A percentile compares a stretch with the other conserved stretches of the same genome.
Evolutionary conservation across 306 rosid species (phyloP).

Genomic region (Cucumis melo): DNA sequence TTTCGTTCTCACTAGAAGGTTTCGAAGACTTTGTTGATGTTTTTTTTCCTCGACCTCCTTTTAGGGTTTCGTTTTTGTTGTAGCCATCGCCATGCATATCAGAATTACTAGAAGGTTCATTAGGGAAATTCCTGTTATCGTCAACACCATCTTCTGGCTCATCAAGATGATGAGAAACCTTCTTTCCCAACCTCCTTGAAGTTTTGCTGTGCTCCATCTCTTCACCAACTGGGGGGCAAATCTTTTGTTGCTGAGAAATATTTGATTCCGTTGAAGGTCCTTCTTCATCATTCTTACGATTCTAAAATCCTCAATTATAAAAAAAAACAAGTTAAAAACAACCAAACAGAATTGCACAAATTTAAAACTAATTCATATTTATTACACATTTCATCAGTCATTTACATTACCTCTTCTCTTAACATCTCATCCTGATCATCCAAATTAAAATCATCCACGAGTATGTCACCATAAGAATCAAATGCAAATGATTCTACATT

Average conservation of each 20-base stretch:
- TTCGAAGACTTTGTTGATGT: slow-evolving; percentile 29
- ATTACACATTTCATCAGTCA: neutral
- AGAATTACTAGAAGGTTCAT: slow-evolving; percentile 25
- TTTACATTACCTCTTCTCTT: slow-evolving; percentile 25
- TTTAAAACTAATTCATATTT: neutral
- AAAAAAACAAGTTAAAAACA: slow-evolving; percentile 3
- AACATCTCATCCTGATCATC: slow-evolving; percentile 18
- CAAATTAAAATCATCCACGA: slow-evolving; percentile 28
- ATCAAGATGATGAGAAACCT: slow-evolving; percentile 21
- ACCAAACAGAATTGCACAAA: neutral
- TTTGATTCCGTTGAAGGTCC: slow-evolving; percentile 14
- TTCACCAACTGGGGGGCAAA: slow-evolving; percentile 14
- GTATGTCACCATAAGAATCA: slow-evolving; percentile 17
- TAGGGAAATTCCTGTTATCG: slow-evolving; percentile 16
- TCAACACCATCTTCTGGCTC: slow-evolving; percentile 19
- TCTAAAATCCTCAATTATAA: slow-evolving; percentile 22
- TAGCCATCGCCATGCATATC: slow-evolving; percentile 24
- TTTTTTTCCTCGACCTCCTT: slow-evolving; percentile 26
- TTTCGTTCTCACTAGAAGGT: slow-evolving; percentile 38
- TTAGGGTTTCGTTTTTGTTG: slow-evolving; percentile 24
- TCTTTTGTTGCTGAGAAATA: slow-evolving; percentile 17
- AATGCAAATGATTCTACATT: slow-evolving; percentile 25
- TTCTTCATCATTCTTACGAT: slow-evolving; percentile 14
- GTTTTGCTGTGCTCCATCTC: slow-evolving; percentile 27
- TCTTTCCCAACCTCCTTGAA: slow-evolving; percentile 34